phyloP scores from a whole-genome alignment of 345 rosid genomes.

The Gossypium rotundifolium region DNA sequence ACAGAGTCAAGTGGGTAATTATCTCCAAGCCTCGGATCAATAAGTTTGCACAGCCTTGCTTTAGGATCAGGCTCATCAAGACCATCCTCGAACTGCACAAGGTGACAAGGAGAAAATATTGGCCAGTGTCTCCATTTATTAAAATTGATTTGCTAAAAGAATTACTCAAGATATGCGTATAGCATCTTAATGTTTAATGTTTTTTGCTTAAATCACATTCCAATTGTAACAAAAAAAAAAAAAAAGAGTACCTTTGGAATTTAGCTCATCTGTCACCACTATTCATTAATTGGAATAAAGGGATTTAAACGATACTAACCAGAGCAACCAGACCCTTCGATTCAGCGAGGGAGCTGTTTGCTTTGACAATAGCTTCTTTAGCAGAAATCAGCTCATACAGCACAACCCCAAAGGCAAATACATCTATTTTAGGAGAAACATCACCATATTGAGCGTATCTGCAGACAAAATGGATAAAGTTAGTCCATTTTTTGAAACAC shows the following conservation, averaged over 20 bases:
- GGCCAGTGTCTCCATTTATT: neutral
- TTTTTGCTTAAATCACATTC: neutral
- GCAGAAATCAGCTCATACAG: conserved; percentile 92
- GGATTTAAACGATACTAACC: conserved; percentile 41
- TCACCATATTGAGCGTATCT: conserved; percentile 86
- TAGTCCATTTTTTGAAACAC: neutral
- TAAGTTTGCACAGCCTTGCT: conserved; percentile 50
- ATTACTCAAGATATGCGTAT: neutral
- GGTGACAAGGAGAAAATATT: neutral
- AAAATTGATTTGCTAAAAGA: neutral
- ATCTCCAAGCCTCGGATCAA: conserved; percentile 75
- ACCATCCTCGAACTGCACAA: conserved; percentile 63
- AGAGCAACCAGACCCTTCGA: conserved; percentile 81
- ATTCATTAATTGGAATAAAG: neutral
- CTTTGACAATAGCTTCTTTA: conserved; percentile 78
- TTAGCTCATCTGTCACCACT: neutral
- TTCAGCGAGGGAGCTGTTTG: conserved; percentile 39
- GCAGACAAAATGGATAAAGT: conserved; percentile 18
- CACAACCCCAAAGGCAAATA: conserved; percentile 93
- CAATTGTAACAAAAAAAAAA: neutral
- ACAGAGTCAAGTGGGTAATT: conserved; percentile 65
- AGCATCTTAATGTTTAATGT: neutral
- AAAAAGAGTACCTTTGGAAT: neutral
- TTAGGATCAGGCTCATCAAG: conserved; percentile 51
- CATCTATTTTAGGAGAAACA: conserved; percentile 89